Evolutionary conservation across 2,329 filamentous ascomycete genomes (phyloP), one percentile per base, ranked within the genome.

Genomic region (Pseudogymnoascus sp.): DNA sequence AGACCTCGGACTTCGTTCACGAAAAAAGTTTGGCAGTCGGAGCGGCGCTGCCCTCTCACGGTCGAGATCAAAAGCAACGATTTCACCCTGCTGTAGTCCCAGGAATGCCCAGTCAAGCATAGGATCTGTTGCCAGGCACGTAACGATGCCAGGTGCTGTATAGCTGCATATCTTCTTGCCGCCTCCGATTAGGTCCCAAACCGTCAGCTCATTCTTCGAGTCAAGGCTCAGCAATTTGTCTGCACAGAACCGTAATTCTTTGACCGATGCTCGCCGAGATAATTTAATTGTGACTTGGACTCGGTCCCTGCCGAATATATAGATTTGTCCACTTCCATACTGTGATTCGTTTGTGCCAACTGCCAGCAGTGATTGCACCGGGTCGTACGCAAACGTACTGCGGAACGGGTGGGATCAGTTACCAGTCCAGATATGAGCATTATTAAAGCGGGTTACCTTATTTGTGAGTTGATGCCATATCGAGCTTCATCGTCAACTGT

Each of bases 31-130:
- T 11, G 91, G 88, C 61, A 99, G 84, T 63, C 85, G 86, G 75
- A 97, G 92, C 0, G 87, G 84, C 12, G 91, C 85, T 65, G 94
- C 77, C 31, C 81, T 80, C 72, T 91, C 86, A 64, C 92, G 84
- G 72, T 97, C 94, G 63, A 99, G 80, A 73, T 99, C 94, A 73
- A 93, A 99, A n/a, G 91, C 91, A 65, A 93, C 82, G 10, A 97
- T 81, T 64, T 97, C 92, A 65, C 93, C 92, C 71, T 83, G 90
- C 67, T 90, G 85, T 66, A 92, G 78, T 11, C 92, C 94, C 50
- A 97, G 79, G 66, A 99, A 88, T 38, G 88, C 91, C 85, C 95
- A 99, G 74, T 99, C 94, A 65, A 99, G 80, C 77, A 91, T 90
- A 0, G 93, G 91, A 73, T 99, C 94, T 6, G 89, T 92, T 63